Base-by-base conservation (phyloP, 495 filamentous ascomycete genomes). In the Aspergillus baeticus region DNA sequence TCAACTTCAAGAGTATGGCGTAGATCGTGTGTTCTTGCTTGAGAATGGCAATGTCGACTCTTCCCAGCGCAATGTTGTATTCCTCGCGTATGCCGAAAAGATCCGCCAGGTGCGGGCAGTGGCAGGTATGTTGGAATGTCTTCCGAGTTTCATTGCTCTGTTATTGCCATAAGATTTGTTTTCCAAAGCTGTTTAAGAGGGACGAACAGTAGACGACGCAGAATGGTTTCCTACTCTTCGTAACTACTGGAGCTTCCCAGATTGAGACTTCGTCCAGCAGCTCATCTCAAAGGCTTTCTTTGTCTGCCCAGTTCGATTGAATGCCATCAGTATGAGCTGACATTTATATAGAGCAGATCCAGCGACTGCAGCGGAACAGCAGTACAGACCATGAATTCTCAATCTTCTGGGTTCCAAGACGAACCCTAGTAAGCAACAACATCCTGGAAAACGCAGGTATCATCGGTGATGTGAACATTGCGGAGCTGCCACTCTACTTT, bases 1-100 rank as follows among this genome's bases (percentile, higher is more conserved):
- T 13, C 82, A 84, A 41, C 81, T 91, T 18, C 87, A 90, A 57
- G 93, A 99, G 62, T 96, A 98, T 77, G 95, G 95, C 14, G 91
- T 98, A 63, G 92, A 98, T 71, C 94, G 91, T 61, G 85, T 97
- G 52, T 98, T 96, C 79, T 85, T 95, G 63, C 79, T 99, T 37
- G 91, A 96, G 72, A 96, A 98, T 71, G 87, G 87, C 62, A 96
- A 96, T 75, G 87, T 87, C 58, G 95, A 98, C 69, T 85, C 87
- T 42, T 91, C 87, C 58, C 95, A 98, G 76, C 87, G 90, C 67
- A 98, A 97, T 82, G 85, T 99, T 54, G 84, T 98, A 55, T 98
- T 96, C 75, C 80, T 98, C 50, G 89, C 87, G 13, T 82, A 91
- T 61, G 92, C 91, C 64, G 92, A 97, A 77, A 93, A 88, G 66